Conservation (phyloP, 2,329 filamentous ascomycete genomes). For the Ophiostoma montium region DNA sequence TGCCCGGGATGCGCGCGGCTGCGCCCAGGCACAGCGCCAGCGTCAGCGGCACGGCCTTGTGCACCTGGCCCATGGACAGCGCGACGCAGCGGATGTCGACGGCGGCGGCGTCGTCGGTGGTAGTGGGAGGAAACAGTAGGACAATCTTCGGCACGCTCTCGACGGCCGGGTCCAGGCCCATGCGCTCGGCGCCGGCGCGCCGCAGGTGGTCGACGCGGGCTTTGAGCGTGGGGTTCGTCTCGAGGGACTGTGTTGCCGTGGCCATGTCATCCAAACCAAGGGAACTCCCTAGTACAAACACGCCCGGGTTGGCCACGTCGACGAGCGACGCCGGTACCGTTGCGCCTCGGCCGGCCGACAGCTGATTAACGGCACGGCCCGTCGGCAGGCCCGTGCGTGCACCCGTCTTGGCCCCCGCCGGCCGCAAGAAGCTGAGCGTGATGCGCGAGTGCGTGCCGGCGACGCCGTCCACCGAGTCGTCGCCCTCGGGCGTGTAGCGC, state of each 20-base stretch:
- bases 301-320: slow-evolving; percentile 28
- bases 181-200: slow-evolving; percentile 22
- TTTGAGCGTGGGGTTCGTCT: slow-evolving; percentile 20
- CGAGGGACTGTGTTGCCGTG: slow-evolving; percentile 15
- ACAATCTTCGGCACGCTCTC: slow-evolving; percentile 32
- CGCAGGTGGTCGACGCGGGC: slow-evolving; percentile 23
- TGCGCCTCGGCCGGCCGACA: slow-evolving; percentile 16
- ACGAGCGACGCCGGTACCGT: slow-evolving; percentile 23
- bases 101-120: slow-evolving; percentile 6
- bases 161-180: slow-evolving; percentile 25
- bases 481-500: slow-evolving; percentile 19
- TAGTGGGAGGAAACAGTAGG: slow-evolving; percentile 22
- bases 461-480: slow-evolving; percentile 27
- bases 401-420: slow-evolving; percentile 28
- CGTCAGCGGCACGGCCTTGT: slow-evolving; percentile 29
- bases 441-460: slow-evolving; percentile 23
- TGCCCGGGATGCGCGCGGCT: slow-evolving; percentile 26
- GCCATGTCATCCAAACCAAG: slow-evolving; percentile 16
- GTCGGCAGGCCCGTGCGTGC: slow-evolving; percentile 23
- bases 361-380: slow-evolving; percentile 20
- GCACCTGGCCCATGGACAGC: slow-evolving; percentile 30
- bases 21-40: slow-evolving; percentile 27
- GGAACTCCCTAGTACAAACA: slow-evolving; percentile 23
- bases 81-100: slow-evolving; percentile 30
- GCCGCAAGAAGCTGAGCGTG: slow-evolving; percentile 24